Conservation (phyloP, 78 protist genomes). For the Cyanophora paradoxa region DNA sequence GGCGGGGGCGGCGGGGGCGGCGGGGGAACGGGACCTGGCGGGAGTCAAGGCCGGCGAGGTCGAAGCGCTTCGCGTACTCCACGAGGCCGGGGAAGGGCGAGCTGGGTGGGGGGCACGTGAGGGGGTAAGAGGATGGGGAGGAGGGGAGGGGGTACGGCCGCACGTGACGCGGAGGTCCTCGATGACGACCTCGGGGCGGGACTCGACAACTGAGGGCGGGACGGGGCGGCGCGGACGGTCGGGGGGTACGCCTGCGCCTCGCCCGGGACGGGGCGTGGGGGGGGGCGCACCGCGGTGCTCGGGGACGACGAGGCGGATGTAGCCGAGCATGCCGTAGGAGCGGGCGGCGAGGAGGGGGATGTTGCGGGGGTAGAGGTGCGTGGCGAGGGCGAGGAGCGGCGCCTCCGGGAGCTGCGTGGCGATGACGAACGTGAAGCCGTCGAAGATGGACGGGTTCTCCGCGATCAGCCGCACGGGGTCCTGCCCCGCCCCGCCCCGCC, state of each 20-base stretch:
- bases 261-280: not conserved
- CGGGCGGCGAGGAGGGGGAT: constrained; percentile 55
- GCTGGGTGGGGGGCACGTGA: not conserved
- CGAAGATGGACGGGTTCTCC: constrained; percentile 40
- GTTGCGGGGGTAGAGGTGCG: not conserved
- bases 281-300: constrained; percentile 47
- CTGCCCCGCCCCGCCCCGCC: not conserved
- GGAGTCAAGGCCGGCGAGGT: not conserved
- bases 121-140: too few relatives aligned
- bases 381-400: constrained; percentile 29
- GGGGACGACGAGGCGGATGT: constrained; percentile 44
- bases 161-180: not conserved
- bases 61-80: not conserved
- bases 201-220: constrained; percentile 57
- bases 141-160: too few relatives aligned
- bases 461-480: constrained; percentile 48
- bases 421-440: constrained; percentile 51
- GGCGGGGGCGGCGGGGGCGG: not conserved
- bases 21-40: not conserved
- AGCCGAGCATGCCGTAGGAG: constrained; percentile 67
- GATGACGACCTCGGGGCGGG: constrained; percentile 45
- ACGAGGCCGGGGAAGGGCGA: too few relatives aligned
- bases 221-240: too few relatives aligned
- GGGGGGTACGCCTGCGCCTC: too few relatives aligned
- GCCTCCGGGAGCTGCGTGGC: constrained; percentile 45